Evolutionary conservation across 768 basidiomycete species (phyloP), one percentile per base, ranked within the genome.

Genomic region (Lactarius sanguifluus): DNA sequence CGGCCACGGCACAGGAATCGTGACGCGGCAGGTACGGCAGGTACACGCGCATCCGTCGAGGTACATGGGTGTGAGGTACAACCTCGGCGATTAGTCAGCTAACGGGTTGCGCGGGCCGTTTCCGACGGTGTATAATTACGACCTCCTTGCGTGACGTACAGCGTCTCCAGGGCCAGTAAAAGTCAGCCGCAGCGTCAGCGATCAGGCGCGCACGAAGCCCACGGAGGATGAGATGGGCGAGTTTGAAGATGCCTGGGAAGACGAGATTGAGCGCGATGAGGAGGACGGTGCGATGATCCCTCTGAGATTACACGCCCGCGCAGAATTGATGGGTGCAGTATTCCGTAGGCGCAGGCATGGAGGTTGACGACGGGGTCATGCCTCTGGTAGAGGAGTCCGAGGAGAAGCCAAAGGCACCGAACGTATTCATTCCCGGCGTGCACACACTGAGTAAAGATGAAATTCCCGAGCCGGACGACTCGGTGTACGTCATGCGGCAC

Each of bases 211-310:
- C 68, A 78, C 81, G 69, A 75, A 74, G 65, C 69, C 73, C 20
- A 61, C 73, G 47, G 85, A 90, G 43, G 59, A 66, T 70, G 92
- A 88, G 68, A 94, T 96, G 85, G 95, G 95, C 68, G 94, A 96
- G 76, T 98, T 98, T 72, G 97, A 98, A 80, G 96, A 98, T 75
- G 88, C 89, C 72, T 98, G 95, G 94, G 96, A 98, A 80, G 96
- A 98, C 75, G 96, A 98, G 77, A 83, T 94, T 68, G 95, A 95
- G 77, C 89, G 87, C 70, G 94, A 96, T 62, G 91, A 90, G 72
- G 92, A 94, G 54, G 25, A 52, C 12, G 50, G 91, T 79, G 89
- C 89, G 74, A 58, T 25, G 25, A 40, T 47, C 38, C 47, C 56
- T 32, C 41, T 36, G 41, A 32, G 50, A 15, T 16, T 56, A 41